Percentiles rank a stretch among this genome's conserved stretches.
Evolutionary conservation across 352 stramenopile species (phyloP).

Genomic region (Phytophthora tentaculata): DNA sequence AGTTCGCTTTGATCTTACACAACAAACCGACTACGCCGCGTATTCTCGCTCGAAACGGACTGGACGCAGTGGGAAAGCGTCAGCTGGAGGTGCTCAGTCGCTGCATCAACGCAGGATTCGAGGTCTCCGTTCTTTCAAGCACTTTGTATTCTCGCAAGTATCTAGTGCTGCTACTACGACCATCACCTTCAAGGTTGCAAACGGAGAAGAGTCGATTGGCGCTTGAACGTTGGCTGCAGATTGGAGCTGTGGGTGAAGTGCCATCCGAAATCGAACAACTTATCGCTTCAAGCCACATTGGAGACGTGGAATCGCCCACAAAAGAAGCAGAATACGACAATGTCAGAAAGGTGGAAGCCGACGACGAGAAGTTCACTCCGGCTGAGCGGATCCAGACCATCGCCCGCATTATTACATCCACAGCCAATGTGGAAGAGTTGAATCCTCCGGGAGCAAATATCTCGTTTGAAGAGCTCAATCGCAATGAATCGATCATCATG

Average conservation of each 20-base stretch:
- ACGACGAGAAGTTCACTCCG: constrained; percentile 82
- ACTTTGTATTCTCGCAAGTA: constrained; percentile 87
- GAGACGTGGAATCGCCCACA: constrained; percentile 40
- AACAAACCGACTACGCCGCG: constrained; percentile 83
- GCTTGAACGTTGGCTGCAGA: constrained; percentile 87
- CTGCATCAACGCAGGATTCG: constrained; percentile 76
- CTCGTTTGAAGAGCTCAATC: constrained; percentile 79
- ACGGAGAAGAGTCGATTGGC: constrained; percentile 84
- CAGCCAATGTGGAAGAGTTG: constrained; percentile 66
- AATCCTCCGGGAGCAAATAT: constrained; percentile 83
- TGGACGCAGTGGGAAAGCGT: constrained; percentile 74
- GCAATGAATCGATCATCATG: constrained; percentile 74
- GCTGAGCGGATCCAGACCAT: constrained; percentile 87
- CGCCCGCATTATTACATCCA: constrained; percentile 87
- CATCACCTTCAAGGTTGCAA: constrained; percentile 65
- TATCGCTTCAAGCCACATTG: constrained; percentile 80
- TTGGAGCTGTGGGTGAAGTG: constrained; percentile 84
- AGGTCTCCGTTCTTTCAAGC: constrained; percentile 81
- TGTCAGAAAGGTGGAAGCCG: constrained; percentile 28
- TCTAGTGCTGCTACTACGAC: constrained; percentile 73
- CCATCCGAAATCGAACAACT: constrained; percentile 88
- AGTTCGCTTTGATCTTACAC: constrained; percentile 85
- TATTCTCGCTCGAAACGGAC: constrained; percentile 74
- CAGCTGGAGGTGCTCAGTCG: constrained; percentile 80
- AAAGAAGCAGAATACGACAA: constrained; percentile 30